These are phyloP conservation scores for Suhomyces emberorum DNA, from an alignment of 805 yeast species.

Conservation along the genomic window DNA sequence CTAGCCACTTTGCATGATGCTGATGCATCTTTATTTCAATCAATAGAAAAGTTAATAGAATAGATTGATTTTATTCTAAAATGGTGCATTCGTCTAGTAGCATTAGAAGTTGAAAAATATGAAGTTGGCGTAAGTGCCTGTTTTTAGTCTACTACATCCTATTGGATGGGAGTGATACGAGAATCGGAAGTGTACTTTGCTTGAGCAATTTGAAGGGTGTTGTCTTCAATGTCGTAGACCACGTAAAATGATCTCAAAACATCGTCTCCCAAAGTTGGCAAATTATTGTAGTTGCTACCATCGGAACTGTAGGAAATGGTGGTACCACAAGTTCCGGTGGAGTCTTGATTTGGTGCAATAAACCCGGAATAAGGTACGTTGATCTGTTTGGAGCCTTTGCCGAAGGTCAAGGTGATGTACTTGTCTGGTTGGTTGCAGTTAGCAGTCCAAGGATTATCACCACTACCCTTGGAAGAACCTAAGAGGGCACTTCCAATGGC, in stretches of 20 bases:
- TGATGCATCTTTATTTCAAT: too few species aligned
- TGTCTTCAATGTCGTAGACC: constrained; percentile 51
- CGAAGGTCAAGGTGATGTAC: constrained; percentile 5
- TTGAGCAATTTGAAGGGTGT: constrained; percentile 46
- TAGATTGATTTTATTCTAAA: too few species aligned
- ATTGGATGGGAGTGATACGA: constrained; percentile 1
- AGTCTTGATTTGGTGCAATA: neutral
- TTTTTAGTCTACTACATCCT: too few species aligned
- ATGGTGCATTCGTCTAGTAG: too few species aligned
- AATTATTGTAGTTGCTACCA: neutral
- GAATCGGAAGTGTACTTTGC: constrained; percentile 30
- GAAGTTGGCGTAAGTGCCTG: too few species aligned
- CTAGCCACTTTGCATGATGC: too few species aligned
- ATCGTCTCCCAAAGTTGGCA: constrained; percentile 46
- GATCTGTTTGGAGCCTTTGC: neutral
- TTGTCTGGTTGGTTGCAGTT: constrained; percentile 8
- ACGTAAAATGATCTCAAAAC: constrained; percentile 51
- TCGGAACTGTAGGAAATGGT: neutral
- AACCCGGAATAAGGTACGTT: constrained; percentile 7
- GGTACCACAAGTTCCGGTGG: neutral
- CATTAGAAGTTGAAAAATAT: too few species aligned
- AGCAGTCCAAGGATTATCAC: neutral
- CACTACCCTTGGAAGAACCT: neutral
- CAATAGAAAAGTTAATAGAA: neutral
- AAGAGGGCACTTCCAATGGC: constrained; percentile 2